phyloP scores from a whole-genome alignment of 1,139 yeast species.

The Petasospora rhodanensis region DNA sequence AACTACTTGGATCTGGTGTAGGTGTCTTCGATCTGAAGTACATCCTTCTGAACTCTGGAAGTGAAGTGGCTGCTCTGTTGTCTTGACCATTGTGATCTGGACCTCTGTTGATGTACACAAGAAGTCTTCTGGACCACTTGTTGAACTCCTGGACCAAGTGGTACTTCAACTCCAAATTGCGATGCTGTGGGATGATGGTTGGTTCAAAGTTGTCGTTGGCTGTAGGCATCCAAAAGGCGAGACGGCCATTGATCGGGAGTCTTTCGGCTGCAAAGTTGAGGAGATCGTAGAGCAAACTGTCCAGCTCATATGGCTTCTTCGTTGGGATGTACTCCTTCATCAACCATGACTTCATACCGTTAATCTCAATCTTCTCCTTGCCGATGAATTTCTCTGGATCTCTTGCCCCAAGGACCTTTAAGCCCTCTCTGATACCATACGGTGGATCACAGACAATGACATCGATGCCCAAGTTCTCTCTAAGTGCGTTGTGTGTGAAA shows the following conservation, averaged over 20 bases:
- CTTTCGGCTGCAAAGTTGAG: conserved; percentile 67
- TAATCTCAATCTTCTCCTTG: conserved; percentile 56
- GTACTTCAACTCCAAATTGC: conserved; percentile 62
- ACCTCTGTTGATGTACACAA: conserved; percentile 74
- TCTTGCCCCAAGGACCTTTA: conserved; percentile 86
- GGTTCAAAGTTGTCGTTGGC: conserved; percentile 80
- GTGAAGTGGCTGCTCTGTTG: conserved; percentile 27
- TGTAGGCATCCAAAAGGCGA: conserved; percentile 98
- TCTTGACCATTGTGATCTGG: conserved; percentile 47
- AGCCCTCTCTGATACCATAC: conserved; percentile 94
- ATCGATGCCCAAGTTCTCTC: conserved; percentile 61
- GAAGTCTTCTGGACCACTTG: conserved; percentile 85
- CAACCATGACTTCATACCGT: conserved; percentile 74
- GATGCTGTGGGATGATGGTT: conserved; percentile 75
- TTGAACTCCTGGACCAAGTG: conserved; percentile 84
- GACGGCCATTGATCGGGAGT: conserved; percentile 68
- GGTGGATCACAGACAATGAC: conserved; percentile 96
- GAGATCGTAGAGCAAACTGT: conserved; percentile 70
- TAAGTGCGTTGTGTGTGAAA: conserved; percentile 83
- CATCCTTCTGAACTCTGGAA: conserved; percentile 67
- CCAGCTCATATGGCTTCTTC: conserved; percentile 83
- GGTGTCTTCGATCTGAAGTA: conserved; percentile 46
- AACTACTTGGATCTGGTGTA: conserved; percentile 4
- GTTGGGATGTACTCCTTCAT: conserved; percentile 88
- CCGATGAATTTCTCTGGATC: conserved; percentile 59